A percentile compares a stretch with the other conserved stretches of the same genome.
Evolutionary conservation across 331 rosid genomes (phyloP).

Genomic region (Quercus lobata): DNA sequence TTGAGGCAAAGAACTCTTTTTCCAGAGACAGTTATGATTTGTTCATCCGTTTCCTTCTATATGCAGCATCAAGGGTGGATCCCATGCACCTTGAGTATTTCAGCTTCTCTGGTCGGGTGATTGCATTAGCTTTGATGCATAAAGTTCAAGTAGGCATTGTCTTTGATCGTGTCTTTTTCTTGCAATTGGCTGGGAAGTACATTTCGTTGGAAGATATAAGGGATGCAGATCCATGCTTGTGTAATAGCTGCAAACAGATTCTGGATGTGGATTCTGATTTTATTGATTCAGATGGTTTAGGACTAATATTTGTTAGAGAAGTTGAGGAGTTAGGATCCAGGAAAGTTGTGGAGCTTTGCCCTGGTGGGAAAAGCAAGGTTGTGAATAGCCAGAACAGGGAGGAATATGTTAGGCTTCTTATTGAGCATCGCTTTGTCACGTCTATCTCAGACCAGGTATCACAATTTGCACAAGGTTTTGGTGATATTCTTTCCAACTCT

Average conservation of each 20-base stretch:
- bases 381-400: conserved; percentile 73
- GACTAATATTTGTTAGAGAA: conserved; percentile 83
- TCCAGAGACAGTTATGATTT: no score
- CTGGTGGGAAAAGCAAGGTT: conserved; percentile 56
- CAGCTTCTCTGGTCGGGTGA: no score
- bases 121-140: no score
- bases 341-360: conserved; percentile 65
- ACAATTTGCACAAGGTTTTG: conserved; percentile 72
- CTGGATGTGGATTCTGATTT: conserved; percentile 72
- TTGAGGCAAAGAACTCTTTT: no score
- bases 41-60: no score
- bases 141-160: no score
- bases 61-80: no score
- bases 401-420: conserved; percentile 63
- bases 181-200: no score
- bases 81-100: no score
- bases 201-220: no score
- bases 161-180: no score
- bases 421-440: conserved; percentile 67
- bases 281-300: conserved; percentile 82
- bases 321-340: conserved; percentile 80
- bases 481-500: conserved; percentile 64
- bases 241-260: conserved; percentile 77
- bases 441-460: conserved; percentile 77
- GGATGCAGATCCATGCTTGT: conserved; percentile 59